phyloP scores from a whole-genome alignment of 768 basidiomycete genomes.

The Lentinula raphanica region DNA sequence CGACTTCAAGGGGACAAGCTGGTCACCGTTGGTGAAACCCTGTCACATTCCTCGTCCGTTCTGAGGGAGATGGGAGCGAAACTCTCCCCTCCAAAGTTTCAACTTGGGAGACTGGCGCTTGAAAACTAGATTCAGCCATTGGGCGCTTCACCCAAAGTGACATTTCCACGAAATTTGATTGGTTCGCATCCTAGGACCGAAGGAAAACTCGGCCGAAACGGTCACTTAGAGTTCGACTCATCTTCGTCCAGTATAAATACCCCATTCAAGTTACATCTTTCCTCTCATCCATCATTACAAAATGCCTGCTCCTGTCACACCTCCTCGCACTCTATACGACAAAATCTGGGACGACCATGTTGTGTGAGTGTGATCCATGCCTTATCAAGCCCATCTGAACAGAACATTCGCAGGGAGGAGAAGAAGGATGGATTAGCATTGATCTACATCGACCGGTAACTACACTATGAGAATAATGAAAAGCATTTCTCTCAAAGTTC shows the following conservation, averaged over 20 bases:
- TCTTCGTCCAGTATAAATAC: not conserved
- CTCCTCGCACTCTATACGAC: constrained; percentile 90
- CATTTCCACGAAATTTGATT: constrained; percentile 7
- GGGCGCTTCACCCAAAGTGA: not conserved
- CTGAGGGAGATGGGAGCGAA: too few relatives aligned
- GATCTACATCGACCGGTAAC: constrained; percentile 78
- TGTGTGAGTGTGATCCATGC: constrained; percentile 48
- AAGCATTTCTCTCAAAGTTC: not conserved
- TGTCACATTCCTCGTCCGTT: too few relatives aligned
- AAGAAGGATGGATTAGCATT: constrained; percentile 75
- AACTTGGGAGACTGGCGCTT: too few relatives aligned
- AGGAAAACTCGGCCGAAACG: constrained; percentile 11
- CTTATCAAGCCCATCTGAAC: constrained; percentile 9
- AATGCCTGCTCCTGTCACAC: constrained; percentile 37
- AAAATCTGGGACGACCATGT: constrained; percentile 98
- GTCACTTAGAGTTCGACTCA: not conserved
- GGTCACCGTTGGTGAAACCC: too few relatives aligned
- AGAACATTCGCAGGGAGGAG: constrained; percentile 42
- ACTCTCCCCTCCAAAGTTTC: too few relatives aligned
- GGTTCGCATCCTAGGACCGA: constrained; percentile 7
- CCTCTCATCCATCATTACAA: constrained; percentile 1
- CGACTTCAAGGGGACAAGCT: too few relatives aligned
- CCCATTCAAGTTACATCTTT: not conserved
- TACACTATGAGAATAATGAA: not conserved
- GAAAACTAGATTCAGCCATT: not conserved